Base-by-base conservation (phyloP, 495 filamentous ascomycete genomes). In the Penicillium ochrochloron region DNA sequence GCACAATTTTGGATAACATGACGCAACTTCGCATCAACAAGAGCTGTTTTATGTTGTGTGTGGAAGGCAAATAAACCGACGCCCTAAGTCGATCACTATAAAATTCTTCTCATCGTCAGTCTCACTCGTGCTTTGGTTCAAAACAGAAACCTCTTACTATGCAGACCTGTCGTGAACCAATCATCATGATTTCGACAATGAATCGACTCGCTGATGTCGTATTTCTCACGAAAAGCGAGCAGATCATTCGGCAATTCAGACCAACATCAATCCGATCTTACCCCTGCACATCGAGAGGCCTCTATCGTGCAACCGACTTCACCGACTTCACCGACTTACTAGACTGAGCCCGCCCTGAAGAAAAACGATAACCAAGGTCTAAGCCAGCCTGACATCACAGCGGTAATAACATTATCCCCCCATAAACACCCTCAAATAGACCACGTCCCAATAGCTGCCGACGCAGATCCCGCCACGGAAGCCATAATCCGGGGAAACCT, bases 401-500 rank as follows among this genome's bases (percentile, higher is more conserved):
- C 29, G 52, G 29, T 35, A 29, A 55, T 27, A 55, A 19, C 10
- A 10, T 55, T 46, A 55, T 35, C 52, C 52, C 52, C 29, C 29
- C 31, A 21, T 33, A 55, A 23, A 37, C 31, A 34, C 31, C 21
- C 27, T 9, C 11, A 14, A 31, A 2, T 7, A 34, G 5, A 14
- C 14, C 14, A 33, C 7, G 7, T 8, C 14, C n/a, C 15, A 25
- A 0, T 25, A 56, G 17, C 37, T 59, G 21, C 64, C 55, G 46
- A 58, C 15, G 61, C 44, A 51, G 61, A 70, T 70, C 65, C 54
- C 50, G 63, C 37, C 23, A 35, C 61, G 61, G 31, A 48, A 61
- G 37, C 42, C 53, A 39, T 48, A 61, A 61, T 66, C 60, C 53
- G 58, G 61, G 64, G 57, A 66, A 64, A 27, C 5, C 44, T 8